Evolutionary conservation across 495 filamentous ascomycete species (phyloP).

Genomic region (Platismatia glauca): DNA sequence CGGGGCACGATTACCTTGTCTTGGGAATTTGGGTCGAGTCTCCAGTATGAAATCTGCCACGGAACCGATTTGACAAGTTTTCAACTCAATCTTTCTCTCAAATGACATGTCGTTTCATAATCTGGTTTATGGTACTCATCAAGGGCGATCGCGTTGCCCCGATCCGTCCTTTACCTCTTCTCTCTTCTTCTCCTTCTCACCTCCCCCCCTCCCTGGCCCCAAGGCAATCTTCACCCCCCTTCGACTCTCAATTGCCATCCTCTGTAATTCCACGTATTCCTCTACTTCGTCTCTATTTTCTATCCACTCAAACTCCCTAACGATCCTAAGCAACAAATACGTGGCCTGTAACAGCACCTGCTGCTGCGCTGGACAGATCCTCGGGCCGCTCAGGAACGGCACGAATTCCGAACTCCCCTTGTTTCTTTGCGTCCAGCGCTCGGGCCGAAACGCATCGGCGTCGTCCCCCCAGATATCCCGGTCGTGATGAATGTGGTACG

Average conservation of each 20-base stretch:
- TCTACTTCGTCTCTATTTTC: slow-evolving; percentile 23
- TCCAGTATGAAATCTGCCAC: too few species aligned
- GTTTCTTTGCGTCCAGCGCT: slow-evolving; percentile 41
- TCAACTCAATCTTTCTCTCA: too few species aligned
- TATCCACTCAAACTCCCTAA: slow-evolving; percentile 32
- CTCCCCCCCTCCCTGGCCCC: slow-evolving; percentile 14
- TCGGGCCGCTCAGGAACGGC: slow-evolving; percentile 50
- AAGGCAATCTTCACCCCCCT: slow-evolving; percentile 3
- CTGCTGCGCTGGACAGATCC: slow-evolving; percentile 45
- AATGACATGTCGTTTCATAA: too few species aligned
- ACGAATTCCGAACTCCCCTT: slow-evolving; percentile 44
- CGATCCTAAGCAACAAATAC: slow-evolving; percentile 42
- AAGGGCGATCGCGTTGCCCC: not conserved
- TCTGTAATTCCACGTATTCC: not conserved
- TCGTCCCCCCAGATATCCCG: slow-evolving; percentile 48
- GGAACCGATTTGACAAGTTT: too few species aligned
- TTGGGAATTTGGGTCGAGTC: too few species aligned
- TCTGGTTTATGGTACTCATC: not conserved
- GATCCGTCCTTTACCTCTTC: not conserved
- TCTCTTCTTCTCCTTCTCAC: not conserved
- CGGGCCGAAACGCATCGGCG: slow-evolving; percentile 45
- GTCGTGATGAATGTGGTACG: slow-evolving; percentile 43
- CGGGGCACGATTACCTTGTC: too few species aligned
- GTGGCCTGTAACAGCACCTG: slow-evolving; percentile 52
- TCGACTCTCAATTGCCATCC: slow-evolving; percentile 4